Evolutionary conservation across 1,284 basidiomycete genomes (phyloP).

Genomic region (Hypsizygus ulmarius): DNA sequence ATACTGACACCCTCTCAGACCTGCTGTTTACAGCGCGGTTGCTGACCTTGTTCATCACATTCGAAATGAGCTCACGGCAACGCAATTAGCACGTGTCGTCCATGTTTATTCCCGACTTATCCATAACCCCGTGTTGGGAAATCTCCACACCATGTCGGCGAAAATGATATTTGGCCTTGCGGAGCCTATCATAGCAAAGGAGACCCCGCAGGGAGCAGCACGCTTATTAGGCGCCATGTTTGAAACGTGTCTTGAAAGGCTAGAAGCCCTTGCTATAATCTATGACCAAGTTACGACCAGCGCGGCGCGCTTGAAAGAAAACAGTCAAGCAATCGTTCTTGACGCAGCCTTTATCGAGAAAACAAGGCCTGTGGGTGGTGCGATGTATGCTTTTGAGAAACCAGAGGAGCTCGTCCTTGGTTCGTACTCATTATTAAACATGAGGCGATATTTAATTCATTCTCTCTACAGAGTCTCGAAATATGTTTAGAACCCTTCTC

Average conservation of each 20-base stretch:
- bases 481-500: constrained; percentile 86
- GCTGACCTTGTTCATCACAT: constrained; percentile 95
- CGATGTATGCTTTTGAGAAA: constrained; percentile 73
- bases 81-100: constrained; percentile 81
- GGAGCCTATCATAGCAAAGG: constrained; percentile 80
- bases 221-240: constrained; percentile 75
- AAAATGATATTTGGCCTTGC: constrained; percentile 92
- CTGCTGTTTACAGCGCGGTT: constrained; percentile 84
- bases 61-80: constrained; percentile 76
- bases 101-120: constrained; percentile 87
- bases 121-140: constrained; percentile 85
- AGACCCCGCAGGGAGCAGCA: constrained; percentile 64
- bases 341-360: constrained; percentile 71
- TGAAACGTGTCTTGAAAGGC: constrained; percentile 83
- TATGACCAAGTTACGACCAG: constrained; percentile 55
- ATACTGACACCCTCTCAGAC: constrained; percentile 40
- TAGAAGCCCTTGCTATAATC: constrained; percentile 77
- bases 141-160: constrained; percentile 88
- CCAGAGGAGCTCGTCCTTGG: constrained; percentile 73
- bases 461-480: constrained; percentile 65
- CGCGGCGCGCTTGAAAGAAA: constrained; percentile 49
- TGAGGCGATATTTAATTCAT: constrained; percentile 1
- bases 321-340: constrained; percentile 37
- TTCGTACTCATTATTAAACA: constrained; percentile 31
- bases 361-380: constrained; percentile 72